phyloP scores from a whole-genome alignment of 257 asterid species.

The Coffea eugenioides region DNA sequence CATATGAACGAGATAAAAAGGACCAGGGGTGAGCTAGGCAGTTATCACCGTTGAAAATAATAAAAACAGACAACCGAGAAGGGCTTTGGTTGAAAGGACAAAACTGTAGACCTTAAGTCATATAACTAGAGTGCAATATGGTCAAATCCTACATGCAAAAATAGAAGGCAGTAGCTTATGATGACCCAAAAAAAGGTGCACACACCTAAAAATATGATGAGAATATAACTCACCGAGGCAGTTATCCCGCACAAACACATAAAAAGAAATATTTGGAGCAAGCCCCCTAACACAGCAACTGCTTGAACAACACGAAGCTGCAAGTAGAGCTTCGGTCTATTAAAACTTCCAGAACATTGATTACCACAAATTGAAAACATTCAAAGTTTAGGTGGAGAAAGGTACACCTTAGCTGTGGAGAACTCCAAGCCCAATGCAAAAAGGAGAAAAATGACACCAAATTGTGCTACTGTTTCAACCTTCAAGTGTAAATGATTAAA shows the following conservation, averaged over 20 bases:
- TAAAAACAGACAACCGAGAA: neutral
- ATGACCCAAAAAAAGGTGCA: constrained; percentile 7
- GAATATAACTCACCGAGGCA: constrained; percentile 50
- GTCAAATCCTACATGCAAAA: neutral
- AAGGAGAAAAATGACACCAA: constrained; percentile 88
- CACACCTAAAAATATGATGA: neutral
- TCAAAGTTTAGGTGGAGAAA: constrained; percentile 16
- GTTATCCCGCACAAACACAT: constrained; percentile 87
- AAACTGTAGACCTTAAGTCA: neutral
- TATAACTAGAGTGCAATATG: neutral
- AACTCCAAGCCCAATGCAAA: constrained; percentile 86
- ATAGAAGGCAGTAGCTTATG: neutral
- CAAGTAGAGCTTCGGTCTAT: constrained; percentile 21
- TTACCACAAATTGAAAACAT: constrained; percentile 13
- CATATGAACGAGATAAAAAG: neutral
- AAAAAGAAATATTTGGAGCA: constrained; percentile 76
- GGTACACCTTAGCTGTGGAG: constrained; percentile 74
- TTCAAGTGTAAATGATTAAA: constrained; percentile 26
- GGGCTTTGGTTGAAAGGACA: neutral
- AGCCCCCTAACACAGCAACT: constrained; percentile 79
- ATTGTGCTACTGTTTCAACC: constrained; percentile 91
- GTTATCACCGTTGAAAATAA: neutral
- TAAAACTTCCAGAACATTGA: constrained; percentile 12
- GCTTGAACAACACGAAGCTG: constrained; percentile 83
- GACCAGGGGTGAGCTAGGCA: neutral